A percentile compares a stretch with the other conserved stretches of the same genome.
Conservation (phyloP, 2,329 filamentous ascomycete species). For the Pseudogymnoascus sp. region DNA sequence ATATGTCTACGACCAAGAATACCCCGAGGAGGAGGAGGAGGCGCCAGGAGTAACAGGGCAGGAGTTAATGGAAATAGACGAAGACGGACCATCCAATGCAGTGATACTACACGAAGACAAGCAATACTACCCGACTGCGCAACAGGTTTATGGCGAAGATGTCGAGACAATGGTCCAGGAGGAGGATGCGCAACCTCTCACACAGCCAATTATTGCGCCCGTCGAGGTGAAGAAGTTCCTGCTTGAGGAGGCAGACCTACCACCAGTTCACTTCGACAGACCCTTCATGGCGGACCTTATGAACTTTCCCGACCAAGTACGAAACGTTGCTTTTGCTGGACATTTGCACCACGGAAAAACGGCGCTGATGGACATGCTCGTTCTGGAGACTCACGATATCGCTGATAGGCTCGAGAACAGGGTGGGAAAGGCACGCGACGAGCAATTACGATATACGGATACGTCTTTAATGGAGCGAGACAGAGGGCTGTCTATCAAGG, state of each 20-base stretch:
- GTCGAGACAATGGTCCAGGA: conserved; percentile 96
- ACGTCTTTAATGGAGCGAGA: conserved; percentile 83
- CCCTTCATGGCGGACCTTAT: conserved; percentile 93
- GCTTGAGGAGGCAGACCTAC: conserved; percentile 84
- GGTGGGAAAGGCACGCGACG: conserved; percentile 72
- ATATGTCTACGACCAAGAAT: conserved; percentile 75
- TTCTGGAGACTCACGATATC: conserved; percentile 89
- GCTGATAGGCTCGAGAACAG: conserved; percentile 69
- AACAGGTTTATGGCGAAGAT: conserved; percentile 88
- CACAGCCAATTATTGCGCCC: conserved; percentile 87
- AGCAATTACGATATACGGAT: conserved; percentile 92
- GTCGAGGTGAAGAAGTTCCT: conserved; percentile 94
- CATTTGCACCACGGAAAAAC: conserved; percentile 98
- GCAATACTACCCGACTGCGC: conserved; percentile 97
- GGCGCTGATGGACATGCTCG: conserved; percentile 96
- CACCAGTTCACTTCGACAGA: conserved; percentile 78
- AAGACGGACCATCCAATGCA: conserved; percentile 86
- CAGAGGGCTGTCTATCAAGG: conserved; percentile 83
- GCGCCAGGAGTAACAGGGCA: conserved; percentile 60
- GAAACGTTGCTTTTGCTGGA: conserved; percentile 85
- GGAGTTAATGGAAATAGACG: conserved; percentile 90
- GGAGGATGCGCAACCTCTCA: conserved; percentile 88
- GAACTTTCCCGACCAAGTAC: conserved; percentile 89
- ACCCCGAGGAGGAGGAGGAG: conserved; percentile 46
- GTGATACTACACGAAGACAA: conserved; percentile 99